Base-by-base conservation (phyloP, 257 asterid species). In the Dorcoceras hygrometricum region DNA sequence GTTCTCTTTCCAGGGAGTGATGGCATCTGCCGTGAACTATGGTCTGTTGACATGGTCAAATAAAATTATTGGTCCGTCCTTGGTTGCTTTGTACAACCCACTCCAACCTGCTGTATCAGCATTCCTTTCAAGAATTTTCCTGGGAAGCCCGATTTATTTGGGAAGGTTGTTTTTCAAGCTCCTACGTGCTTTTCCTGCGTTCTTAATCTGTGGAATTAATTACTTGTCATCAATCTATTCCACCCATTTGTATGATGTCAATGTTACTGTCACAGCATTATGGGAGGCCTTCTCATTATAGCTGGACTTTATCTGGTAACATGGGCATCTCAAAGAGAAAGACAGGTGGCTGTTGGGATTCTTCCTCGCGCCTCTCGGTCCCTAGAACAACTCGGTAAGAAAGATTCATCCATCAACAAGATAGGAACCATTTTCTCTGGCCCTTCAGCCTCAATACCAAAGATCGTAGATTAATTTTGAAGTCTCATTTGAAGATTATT, bases 241-340 rank as follows among this genome's bases (percentile, higher is more conserved):
- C 48, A 36, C 8, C 18, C 39, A 12, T 8, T 22, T 1, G 23
- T 28, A 6, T 23, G 16, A 19, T 55, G 22, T 36, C 26, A 24
- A 19, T 65, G 34, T 50, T 27, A 70, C 23, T 20, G 14, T 9
- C 75, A 68, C 97, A 93, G 97, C 83, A 80, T 94, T 68, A 27
- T 88, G 7, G 97, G 99, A 75, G 99, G 97, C 50, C 54, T 82
- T 70, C 79, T 93, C 53, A 88, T 93, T 26, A 79, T 90, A 63
- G 90, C 82, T 9, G 99, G 99, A 69, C 96, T 93, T 66, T 93
- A 90, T 82, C 53, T 86, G 86, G 96, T 94, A 61, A 94, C 99
- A 10, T 90, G 97, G 97, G 97, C 95, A 60, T 88, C 99, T 8
- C 68, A 79, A 71, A 75, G 81, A 73, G 96, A 86, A 63, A 84